phyloP scores from a whole-genome alignment of 441 rosid genomes.

The Hypseocharis bilobata region DNA sequence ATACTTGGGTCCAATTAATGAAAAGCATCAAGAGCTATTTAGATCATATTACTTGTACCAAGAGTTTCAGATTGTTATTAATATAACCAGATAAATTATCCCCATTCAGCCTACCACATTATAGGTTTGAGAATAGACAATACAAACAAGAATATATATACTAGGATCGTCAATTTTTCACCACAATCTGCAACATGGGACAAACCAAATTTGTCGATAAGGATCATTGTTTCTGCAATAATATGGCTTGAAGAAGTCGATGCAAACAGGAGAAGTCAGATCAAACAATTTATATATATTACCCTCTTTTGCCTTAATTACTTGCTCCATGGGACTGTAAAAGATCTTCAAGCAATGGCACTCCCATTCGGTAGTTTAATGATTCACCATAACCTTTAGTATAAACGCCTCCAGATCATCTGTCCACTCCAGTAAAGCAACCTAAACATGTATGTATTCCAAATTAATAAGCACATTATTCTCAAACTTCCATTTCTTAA shows the following conservation, averaged over 20 bases:
- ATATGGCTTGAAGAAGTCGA: not conserved
- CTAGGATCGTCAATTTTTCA: no score
- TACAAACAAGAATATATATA: no score
- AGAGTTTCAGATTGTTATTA: no score
- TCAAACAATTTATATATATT: constrained; percentile 14
- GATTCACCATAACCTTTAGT: constrained; percentile 80
- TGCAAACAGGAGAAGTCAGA: not conserved
- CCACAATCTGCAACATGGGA: no score
- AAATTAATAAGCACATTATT: constrained; percentile 20
- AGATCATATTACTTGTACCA: no score
- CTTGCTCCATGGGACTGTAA: constrained; percentile 79
- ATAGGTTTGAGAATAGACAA: no score
- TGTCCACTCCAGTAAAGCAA: constrained; percentile 87
- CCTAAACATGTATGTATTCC: constrained; percentile 31
- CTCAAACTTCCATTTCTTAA: not conserved
- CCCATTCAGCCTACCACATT: no score
- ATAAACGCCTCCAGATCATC: constrained; percentile 76
- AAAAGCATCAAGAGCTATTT: no score
- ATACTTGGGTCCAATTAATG: no score
- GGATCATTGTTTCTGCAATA: not conserved
- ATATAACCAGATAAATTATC: no score
- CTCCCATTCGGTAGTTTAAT: constrained; percentile 76
- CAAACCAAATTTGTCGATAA: no score
- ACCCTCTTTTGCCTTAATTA: constrained; percentile 71
- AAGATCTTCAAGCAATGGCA: constrained; percentile 78